Conservation (phyloP, 1,284 basidiomycete species). For the Malassezia arunalokei region DNA sequence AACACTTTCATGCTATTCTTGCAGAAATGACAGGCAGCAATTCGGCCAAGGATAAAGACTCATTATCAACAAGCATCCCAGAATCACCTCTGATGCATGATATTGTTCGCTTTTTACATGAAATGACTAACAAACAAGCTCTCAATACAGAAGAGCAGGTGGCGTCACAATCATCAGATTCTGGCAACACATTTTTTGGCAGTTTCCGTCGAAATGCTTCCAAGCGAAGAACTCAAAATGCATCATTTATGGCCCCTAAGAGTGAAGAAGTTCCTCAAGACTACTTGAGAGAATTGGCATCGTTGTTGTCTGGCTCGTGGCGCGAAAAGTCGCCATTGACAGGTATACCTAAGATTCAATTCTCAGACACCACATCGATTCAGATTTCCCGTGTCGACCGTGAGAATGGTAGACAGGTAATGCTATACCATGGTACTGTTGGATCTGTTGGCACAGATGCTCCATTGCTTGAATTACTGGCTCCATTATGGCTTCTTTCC, state of each 20-base stretch:
- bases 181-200: neutral
- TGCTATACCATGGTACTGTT: conserved; percentile 3
- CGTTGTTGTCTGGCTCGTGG: neutral
- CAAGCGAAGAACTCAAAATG: neutral
- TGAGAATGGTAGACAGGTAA: neutral
- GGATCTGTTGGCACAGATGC: neutral
- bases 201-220: neutral
- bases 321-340: neutral
- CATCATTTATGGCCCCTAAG: neutral
- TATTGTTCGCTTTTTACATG: neutral
- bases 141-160: neutral
- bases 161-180: neutral
- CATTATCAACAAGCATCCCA: neutral
- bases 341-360: neutral
- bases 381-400: neutral
- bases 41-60: neutral
- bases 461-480: conserved; percentile 5
- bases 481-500: conserved; percentile 7
- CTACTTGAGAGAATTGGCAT: neutral
- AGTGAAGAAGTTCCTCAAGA: neutral
- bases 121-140: neutral
- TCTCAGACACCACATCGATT: neutral
- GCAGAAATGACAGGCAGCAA: neutral
- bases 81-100: neutral
- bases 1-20: neutral